Evolutionary conservation across 1,284 basidiomycete species (phyloP).

Genomic region (Pyrrhoderma noxium): DNA sequence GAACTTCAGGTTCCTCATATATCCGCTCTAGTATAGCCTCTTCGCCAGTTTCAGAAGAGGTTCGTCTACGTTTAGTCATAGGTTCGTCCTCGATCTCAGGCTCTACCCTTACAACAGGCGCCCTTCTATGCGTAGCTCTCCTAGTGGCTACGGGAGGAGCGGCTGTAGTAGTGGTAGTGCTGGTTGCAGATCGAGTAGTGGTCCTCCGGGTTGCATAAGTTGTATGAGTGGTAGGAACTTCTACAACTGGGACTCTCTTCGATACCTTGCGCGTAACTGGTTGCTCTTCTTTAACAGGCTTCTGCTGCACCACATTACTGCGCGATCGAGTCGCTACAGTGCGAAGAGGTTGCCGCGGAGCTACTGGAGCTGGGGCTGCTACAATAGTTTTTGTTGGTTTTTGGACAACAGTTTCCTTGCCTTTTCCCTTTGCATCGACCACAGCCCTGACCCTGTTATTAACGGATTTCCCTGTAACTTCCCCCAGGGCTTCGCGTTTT

Average conservation of each 20-base stretch:
- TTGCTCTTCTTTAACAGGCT: too few species aligned
- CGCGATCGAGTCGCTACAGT: conserved; percentile 25
- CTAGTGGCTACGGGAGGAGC: conserved; percentile 23
- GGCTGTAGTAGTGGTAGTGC: conserved; percentile 18
- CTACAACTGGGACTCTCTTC: conserved; percentile 7
- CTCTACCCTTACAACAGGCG: conserved; percentile 23
- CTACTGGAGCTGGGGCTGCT: conserved; percentile 25
- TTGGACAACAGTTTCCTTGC: conserved; percentile 32
- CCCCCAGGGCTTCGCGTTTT: conserved; percentile 68
- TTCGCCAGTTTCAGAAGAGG: conserved; percentile 60
- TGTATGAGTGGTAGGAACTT: conserved; percentile 6
- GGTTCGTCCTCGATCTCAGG: conserved; percentile 32
- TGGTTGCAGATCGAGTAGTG: conserved; percentile 21
- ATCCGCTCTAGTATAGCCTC: conserved; percentile 33
- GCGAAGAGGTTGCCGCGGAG: conserved; percentile 25
- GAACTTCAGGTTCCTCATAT: conserved; percentile 29
- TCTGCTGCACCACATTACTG: conserved; percentile 22
- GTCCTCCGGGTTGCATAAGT: conserved; percentile 20
- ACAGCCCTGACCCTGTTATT: conserved; percentile 30
- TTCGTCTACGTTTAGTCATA: conserved; percentile 62
- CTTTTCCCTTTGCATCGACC: conserved; percentile 36
- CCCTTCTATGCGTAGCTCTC: conserved; percentile 25
- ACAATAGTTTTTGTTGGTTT: conserved; percentile 24
- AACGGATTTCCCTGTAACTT: conserved; percentile 43
- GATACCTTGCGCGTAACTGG: conserved; percentile 7